Evolutionary conservation across 441 rosid species (phyloP), one percentile per base, ranked within the genome.

Genomic region (Arabidopsis lyrata): DNA sequence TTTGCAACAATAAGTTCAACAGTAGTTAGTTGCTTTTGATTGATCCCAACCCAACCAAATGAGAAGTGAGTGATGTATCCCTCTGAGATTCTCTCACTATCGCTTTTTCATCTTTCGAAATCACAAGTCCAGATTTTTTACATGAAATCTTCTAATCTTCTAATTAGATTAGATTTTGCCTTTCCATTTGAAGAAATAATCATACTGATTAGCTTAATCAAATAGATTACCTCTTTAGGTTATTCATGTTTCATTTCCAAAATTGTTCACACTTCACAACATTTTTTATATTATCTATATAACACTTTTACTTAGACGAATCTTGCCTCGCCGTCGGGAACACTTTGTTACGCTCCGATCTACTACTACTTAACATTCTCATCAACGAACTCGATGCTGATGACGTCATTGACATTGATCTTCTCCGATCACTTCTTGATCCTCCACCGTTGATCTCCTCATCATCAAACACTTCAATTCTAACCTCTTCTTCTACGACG

Each of bases 321-420:
- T 69, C 70, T 64, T 63, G 70, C 2, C 22, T 61, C 50, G 69
- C 16, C 50, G 88, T 78, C 15, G 87, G 85, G 57, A 84, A 85
- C 66, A 83, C 81, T 34, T 47, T 76, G 45, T 79, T 86, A 42
- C 75, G 31, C 15, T 88, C 92, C 73, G 95, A 85, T 83, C 86
- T 22, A 59, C 54, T 59, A 60, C 83, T 77, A 81, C 97, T 91
- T 83, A 91, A 48, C 90, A 91, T 89, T 61, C 90, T 86, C 85
- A 63, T 91, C 78, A 89, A 77, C 14, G 95, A 83, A 54, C 78
- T 50, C 6, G 82, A 53, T 11, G 85, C 56, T 31, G 85, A 48
- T 18, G 88, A 76, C 35, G 84, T 50, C 2, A 83, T 69, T 52
- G 84, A 66, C 3, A 82, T 77, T 49, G 58, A 53, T 44, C 76